Percentiles rank a stretch among this genome's conserved stretches.
Evolutionary conservation across 163 green algal species (phyloP).

Genomic region (Coccomyxa subellipsoidea): DNA sequence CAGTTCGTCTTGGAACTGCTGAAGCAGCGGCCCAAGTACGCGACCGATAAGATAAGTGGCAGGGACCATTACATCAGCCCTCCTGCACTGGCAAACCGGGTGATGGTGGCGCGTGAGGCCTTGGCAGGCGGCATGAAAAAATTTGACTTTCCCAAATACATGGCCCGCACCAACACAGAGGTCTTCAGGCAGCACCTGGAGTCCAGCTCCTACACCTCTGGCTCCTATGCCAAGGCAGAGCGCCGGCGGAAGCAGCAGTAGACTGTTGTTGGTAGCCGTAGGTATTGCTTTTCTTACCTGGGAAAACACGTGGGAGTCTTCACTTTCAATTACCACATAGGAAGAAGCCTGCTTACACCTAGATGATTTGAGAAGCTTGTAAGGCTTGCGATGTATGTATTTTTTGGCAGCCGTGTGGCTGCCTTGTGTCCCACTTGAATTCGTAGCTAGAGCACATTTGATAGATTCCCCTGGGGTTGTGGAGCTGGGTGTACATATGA

Average conservation of each 20-base stretch:
- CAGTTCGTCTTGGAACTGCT: constrained; percentile 14
- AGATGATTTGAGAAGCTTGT: too few species aligned
- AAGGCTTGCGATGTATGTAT: too few species aligned
- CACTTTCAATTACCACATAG: neutral
- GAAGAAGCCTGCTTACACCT: too few species aligned
- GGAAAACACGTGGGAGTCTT: neutral
- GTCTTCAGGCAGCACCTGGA: constrained; percentile 11
- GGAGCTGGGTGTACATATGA: too few species aligned
- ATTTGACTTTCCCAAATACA: neutral
- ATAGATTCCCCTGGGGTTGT: too few species aligned
- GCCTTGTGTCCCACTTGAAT: too few species aligned
- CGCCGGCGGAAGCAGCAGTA: neutral
- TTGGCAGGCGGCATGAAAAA: neutral
- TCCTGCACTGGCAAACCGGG: constrained; percentile 1
- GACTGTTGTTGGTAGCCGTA: neutral
- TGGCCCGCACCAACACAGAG: constrained; percentile 6
- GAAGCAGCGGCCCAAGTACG: neutral
- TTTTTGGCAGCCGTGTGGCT: too few species aligned
- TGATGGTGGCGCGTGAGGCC: neutral
- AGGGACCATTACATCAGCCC: constrained; percentile 9
- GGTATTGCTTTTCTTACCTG: neutral
- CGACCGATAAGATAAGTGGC: neutral
- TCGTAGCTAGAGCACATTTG: too few species aligned
- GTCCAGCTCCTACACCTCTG: constrained; percentile 10
- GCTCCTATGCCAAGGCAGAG: neutral